phyloP scores from a whole-genome alignment of 306 rosid genomes.

The Betula pendula region DNA sequence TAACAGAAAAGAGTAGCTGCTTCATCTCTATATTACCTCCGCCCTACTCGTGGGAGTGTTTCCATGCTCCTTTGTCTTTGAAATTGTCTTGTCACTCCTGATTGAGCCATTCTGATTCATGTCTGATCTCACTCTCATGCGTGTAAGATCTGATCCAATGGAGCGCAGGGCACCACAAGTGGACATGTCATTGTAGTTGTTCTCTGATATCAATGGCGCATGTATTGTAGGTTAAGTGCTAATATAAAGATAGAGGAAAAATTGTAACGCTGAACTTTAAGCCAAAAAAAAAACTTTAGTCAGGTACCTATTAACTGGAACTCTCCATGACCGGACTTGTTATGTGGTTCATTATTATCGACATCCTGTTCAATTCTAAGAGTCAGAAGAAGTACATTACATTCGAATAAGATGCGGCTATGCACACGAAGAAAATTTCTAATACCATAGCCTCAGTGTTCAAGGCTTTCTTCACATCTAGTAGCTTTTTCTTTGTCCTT shows the following conservation, averaged over 20 bases:
- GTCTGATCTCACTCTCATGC: constrained; percentile 73
- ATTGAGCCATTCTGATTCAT: constrained; percentile 39
- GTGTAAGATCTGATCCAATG: constrained; percentile 90
- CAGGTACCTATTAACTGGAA: constrained; percentile 42
- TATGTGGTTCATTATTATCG: constrained; percentile 45
- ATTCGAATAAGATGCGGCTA: constrained; percentile 10
- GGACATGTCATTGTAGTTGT: constrained; percentile 54
- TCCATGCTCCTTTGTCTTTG: constrained; percentile 53
- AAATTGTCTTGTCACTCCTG: constrained; percentile 49
- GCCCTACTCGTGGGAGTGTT: constrained; percentile 79
- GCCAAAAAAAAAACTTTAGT: constrained; percentile 7
- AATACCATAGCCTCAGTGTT: constrained; percentile 64
- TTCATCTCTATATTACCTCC: constrained; percentile 33
- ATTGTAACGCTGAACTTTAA: not conserved
- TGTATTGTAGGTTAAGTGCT: constrained; percentile 7
- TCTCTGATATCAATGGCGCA: constrained; percentile 46
- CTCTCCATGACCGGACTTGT: constrained; percentile 37
- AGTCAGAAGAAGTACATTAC: not conserved
- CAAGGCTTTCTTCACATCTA: constrained; percentile 70
- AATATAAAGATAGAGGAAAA: not conserved
- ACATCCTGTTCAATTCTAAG: constrained; percentile 55
- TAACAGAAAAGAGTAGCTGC: constrained; percentile 3
- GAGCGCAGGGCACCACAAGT: constrained; percentile 86
- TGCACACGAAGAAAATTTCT: not conserved
- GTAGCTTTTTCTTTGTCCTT: constrained; percentile 58